Percentiles rank a stretch among this genome's conserved stretches.
These are phyloP conservation scores for Mycena rebaudengoi DNA, from an alignment of 768 basidiomycete genomes.

Conservation along the genomic window DNA sequence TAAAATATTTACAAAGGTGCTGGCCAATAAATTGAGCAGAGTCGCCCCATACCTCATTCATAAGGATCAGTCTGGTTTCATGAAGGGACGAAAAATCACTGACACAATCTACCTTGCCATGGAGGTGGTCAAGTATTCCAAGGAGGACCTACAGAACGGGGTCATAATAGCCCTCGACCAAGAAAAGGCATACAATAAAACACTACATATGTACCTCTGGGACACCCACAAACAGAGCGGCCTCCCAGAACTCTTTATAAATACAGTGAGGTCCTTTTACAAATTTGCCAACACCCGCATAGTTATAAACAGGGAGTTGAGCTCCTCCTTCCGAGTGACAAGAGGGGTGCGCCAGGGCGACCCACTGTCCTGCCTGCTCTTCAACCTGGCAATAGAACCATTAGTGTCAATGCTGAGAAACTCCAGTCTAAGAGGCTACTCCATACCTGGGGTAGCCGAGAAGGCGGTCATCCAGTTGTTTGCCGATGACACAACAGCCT, in stretches of 20 bases:
- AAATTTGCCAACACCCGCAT: too few species aligned
- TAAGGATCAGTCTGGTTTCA: constrained; percentile 35
- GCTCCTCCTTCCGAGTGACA: constrained; percentile 23
- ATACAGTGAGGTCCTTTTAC: constrained; percentile 24
- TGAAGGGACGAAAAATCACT: constrained; percentile 24
- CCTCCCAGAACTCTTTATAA: constrained; percentile 19
- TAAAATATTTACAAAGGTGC: constrained; percentile 17
- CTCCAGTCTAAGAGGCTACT: constrained; percentile 22
- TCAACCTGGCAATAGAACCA: too few species aligned
- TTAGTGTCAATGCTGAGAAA: constrained; percentile 27
- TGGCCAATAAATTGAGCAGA: constrained; percentile 2
- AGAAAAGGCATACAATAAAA: too few species aligned
- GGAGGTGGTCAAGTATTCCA: constrained; percentile 6
- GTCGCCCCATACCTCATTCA: constrained; percentile 1
- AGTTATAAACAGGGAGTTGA: constrained; percentile 34
- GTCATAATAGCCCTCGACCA: too few species aligned
- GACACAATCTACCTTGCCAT: constrained; percentile 29
- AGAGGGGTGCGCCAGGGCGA: constrained; percentile 41
- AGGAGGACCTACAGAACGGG: too few species aligned
- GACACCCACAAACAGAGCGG: not conserved
- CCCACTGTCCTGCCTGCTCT: too few species aligned
- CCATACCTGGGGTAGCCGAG: constrained; percentile 8
- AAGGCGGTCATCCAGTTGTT: not conserved
- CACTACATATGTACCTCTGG: too few species aligned
- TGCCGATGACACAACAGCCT: not conserved